phyloP scores from a whole-genome alignment of 73 alveolate genomes.

The Halteria grandinella region DNA sequence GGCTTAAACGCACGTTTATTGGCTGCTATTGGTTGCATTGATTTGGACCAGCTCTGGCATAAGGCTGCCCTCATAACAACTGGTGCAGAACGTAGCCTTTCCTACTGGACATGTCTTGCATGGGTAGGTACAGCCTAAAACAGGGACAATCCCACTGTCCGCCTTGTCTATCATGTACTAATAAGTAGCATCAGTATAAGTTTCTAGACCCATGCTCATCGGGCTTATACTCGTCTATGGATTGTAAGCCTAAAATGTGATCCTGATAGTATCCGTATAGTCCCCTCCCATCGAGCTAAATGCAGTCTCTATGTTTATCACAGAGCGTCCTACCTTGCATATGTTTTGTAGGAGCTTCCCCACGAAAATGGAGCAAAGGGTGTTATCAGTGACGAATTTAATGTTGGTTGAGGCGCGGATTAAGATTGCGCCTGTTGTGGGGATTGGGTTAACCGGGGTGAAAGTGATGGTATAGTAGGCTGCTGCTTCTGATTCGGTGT shows the following conservation, averaged over 20 bases:
- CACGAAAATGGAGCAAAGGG: conserved; percentile 10
- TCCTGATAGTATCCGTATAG: conserved; percentile 11
- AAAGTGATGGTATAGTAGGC: conserved; percentile 27
- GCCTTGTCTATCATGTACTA: conserved; percentile 35
- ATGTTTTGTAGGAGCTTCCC: neutral
- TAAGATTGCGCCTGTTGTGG: conserved; percentile 24
- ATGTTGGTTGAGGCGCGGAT: conserved; percentile 15
- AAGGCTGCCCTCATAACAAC: conserved; percentile 20
- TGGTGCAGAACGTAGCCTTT: conserved; percentile 42
- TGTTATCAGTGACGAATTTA: neutral
- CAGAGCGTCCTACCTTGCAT: neutral
- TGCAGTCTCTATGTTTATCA: conserved; percentile 14
- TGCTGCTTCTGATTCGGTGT: conserved; percentile 5
- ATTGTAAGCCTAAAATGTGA: conserved; percentile 9
- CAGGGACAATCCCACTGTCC: conserved; percentile 30
- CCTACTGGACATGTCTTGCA: conserved; percentile 46
- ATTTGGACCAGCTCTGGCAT: conserved; percentile 19
- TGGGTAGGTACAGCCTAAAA: conserved; percentile 54
- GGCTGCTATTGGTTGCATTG: neutral
- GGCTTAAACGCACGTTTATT: conserved; percentile 21
- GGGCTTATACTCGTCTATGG: conserved; percentile 18
- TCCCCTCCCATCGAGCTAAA: neutral
- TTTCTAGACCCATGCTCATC: conserved; percentile 1
- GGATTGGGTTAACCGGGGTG: conserved; percentile 9
- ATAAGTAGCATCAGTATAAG: conserved; percentile 48